A percentile compares a stretch with the other conserved stretches of the same genome.
Evolutionary conservation across 176 grass and related monocot species (phyloP).

Genomic region (Hordeum marinum): DNA sequence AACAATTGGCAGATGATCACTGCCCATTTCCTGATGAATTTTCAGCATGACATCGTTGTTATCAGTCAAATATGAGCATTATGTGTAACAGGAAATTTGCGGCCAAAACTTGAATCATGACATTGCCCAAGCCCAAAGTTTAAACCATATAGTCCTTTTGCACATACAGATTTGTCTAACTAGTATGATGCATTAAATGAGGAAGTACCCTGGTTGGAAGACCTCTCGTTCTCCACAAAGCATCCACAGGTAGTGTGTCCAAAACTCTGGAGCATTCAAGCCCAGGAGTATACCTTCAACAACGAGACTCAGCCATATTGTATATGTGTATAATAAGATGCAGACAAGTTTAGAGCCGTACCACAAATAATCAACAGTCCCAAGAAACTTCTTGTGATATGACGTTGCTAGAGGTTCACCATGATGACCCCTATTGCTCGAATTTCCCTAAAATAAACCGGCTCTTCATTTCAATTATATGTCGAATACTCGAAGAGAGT

Average conservation of each 20-base stretch:
- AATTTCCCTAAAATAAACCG: constrained; percentile 53
- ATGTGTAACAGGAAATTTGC: neutral
- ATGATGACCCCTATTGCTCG: constrained; percentile 60
- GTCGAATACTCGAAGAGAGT: neutral
- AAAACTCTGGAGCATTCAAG: constrained; percentile 76
- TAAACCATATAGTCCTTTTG: neutral
- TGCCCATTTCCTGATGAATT: constrained; percentile 70
- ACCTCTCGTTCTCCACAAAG: constrained; percentile 52
- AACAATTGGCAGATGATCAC: constrained; percentile 76
- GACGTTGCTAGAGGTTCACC: constrained; percentile 79
- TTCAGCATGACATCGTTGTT: neutral
- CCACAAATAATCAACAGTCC: constrained; percentile 96
- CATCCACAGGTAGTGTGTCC: constrained; percentile 53
- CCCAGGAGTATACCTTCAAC: constrained; percentile 62
- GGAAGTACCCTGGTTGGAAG: constrained; percentile 72
- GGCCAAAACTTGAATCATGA: neutral
- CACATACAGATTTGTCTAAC: neutral
- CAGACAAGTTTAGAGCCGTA: constrained; percentile 27
- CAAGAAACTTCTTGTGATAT: constrained; percentile 80
- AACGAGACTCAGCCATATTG: constrained; percentile 19
- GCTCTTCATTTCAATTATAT: constrained; percentile 7
- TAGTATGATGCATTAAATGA: neutral
- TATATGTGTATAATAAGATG: neutral
- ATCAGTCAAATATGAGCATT: neutral
- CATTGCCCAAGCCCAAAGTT: neutral